Evolutionary conservation across 192 early-diverging fungal genomes (phyloP).

Genomic region (Podila horticola): DNA sequence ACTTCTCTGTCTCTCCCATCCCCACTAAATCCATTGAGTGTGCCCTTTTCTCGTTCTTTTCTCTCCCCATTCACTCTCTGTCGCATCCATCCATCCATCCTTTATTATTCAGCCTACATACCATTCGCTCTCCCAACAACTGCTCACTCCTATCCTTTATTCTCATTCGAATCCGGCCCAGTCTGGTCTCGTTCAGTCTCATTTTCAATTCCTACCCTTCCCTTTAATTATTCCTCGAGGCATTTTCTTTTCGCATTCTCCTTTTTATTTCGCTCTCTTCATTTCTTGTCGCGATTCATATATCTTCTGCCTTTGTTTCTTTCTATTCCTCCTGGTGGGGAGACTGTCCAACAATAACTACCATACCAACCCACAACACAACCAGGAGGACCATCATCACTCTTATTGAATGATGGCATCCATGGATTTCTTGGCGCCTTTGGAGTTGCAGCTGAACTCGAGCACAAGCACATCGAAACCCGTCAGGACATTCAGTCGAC

Average conservation of each 20-base stretch:
- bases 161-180: background rate
- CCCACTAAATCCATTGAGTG: constrained; percentile 6
- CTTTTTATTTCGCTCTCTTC: background rate
- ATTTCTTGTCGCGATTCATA: background rate
- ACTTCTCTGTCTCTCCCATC: background rate
- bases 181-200: background rate
- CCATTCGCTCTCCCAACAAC: background rate
- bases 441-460: background rate
- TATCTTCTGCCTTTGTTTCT: background rate
- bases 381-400: background rate
- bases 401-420: background rate
- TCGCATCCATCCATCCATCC: background rate
- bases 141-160: background rate
- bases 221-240: no score
- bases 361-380: background rate
- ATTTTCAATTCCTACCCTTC: background rate
- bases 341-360: background rate
- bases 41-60: background rate
- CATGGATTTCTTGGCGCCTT: constrained; percentile 4
- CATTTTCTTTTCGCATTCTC: no score
- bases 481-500: constrained; percentile 16
- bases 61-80: background rate
- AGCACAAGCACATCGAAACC: background rate
- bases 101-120: background rate
- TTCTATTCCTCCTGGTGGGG: no score